A percentile compares a stretch with the other conserved stretches of the same genome.
These are phyloP conservation scores for Isoetes engelmannii DNA, from an alignment of 83 land plant genomes.

Conservation along the genomic window DNA sequence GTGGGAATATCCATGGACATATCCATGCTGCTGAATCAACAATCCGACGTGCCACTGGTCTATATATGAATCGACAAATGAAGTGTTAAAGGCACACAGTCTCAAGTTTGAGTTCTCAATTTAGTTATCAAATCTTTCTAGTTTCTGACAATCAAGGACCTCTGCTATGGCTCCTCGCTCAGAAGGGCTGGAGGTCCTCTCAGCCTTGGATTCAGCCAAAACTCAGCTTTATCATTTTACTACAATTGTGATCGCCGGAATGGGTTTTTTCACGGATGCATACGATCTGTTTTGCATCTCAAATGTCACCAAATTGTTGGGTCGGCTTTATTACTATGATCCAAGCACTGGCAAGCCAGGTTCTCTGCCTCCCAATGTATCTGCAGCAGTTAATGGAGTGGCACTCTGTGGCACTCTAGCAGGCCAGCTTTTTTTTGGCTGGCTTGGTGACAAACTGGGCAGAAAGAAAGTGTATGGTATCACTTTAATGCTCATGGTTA, in stretches of 20 bases:
- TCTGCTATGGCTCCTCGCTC: no score
- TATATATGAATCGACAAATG: no score
- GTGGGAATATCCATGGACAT: no score
- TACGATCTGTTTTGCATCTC: constrained; percentile 50
- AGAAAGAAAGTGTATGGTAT: constrained; percentile 16
- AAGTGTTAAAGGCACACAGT: no score
- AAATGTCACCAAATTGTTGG: constrained; percentile 35
- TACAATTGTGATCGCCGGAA: constrained; percentile 47
- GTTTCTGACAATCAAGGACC: no score
- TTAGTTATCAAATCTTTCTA: no score
- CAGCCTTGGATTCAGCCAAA: constrained; percentile 30
- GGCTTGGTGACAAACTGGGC: constrained; percentile 15
- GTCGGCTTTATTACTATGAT: constrained; percentile 38
- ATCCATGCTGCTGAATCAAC: no score
- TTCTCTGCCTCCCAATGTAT: constrained; percentile 28
- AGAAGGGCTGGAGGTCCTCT: constrained; percentile 8
- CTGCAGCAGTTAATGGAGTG: constrained; percentile 19
- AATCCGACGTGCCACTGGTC: no score
- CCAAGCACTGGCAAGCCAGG: constrained; percentile 20
- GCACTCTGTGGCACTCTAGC: constrained; percentile 29
- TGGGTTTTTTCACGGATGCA: constrained; percentile 61
- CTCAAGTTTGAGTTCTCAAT: no score
- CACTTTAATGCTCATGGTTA: constrained; percentile 19
- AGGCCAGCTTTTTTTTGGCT: no score
- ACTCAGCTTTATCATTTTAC: constrained; percentile 41